Conservation (phyloP, 2,329 filamentous ascomycete genomes). For the Zasmidium angulare region DNA sequence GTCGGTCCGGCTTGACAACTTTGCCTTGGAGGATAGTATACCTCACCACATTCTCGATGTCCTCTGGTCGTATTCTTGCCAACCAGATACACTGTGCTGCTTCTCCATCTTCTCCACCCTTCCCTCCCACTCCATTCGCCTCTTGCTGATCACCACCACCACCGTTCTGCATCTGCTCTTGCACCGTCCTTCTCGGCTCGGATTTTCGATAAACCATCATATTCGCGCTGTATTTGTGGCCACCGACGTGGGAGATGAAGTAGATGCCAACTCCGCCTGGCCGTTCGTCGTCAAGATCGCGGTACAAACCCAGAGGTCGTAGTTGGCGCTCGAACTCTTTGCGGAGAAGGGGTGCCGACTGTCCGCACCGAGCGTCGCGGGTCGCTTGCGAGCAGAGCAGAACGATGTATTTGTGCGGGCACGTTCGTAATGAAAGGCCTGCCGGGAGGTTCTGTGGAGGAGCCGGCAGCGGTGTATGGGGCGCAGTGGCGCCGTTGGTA, state of each 20-base stretch:
- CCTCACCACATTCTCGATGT: conserved; percentile 87
- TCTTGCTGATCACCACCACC: no score
- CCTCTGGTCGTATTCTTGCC: conserved; percentile 77
- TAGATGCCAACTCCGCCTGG: conserved; percentile 93
- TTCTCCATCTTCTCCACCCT: conserved; percentile 43
- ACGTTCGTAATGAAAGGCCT: conserved; percentile 60
- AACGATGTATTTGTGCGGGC: conserved; percentile 81
- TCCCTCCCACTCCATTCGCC: conserved; percentile 19
- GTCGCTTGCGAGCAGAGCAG: conserved; percentile 92
- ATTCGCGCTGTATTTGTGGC: conserved; percentile 95
- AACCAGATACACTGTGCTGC: conserved; percentile 93
- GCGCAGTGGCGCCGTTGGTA: conserved; percentile 12
- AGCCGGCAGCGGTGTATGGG: conserved; percentile 14
- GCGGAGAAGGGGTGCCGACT: conserved; percentile 85
- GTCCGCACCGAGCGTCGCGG: conserved; percentile 91
- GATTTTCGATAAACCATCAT: conserved; percentile 81
- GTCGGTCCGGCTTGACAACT: conserved; percentile 82
- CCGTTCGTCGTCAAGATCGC: conserved; percentile 83
- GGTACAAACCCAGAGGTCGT: conserved; percentile 76
- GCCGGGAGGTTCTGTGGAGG: conserved; percentile 27
- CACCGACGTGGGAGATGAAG: conserved; percentile 94
- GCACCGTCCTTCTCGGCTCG: conserved; percentile 29
- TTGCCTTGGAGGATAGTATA: conserved; percentile 93
- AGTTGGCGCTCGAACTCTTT: conserved; percentile 88
- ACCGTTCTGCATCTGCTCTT: conserved; percentile 20